Evolutionary conservation across 768 basidiomycete genomes (phyloP).

Genomic region (Tephrocybe sp.): DNA sequence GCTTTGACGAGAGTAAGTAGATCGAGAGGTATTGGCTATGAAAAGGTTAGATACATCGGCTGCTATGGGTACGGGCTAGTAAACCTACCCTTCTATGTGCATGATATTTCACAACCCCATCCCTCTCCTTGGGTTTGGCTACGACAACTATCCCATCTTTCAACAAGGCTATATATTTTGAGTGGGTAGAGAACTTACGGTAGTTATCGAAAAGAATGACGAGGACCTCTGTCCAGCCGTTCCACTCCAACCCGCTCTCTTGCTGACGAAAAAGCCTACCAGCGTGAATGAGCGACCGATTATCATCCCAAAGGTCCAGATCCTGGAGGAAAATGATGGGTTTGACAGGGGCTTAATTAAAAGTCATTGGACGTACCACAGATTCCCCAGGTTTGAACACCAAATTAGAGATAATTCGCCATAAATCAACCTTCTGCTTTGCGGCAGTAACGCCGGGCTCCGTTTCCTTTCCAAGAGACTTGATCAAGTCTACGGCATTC

Average conservation of each 20-base stretch:
- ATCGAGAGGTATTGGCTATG: conserved; percentile 88
- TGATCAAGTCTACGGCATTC: conserved; percentile 85
- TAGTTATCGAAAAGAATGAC: conserved; percentile 95
- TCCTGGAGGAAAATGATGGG: conserved; percentile 39
- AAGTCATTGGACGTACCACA: conserved; percentile 37
- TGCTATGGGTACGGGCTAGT: background rate
- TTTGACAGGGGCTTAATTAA: background rate
- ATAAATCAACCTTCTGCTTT: conserved; percentile 86
- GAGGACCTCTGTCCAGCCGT: conserved; percentile 85
- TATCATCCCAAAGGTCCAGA: conserved; percentile 84
- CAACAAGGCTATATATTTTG: conserved; percentile 5
- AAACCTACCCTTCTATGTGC: conserved; percentile 71
- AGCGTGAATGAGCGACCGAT: conserved; percentile 78
- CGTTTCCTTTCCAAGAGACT: conserved; percentile 79
- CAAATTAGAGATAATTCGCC: conserved; percentile 77
- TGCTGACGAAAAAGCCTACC: conserved; percentile 84
- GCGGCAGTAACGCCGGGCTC: conserved; percentile 84
- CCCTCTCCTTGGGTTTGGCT: conserved; percentile 79
- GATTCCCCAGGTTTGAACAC: conserved; percentile 76
- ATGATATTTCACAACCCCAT: conserved; percentile 70
- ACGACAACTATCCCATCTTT: conserved; percentile 64
- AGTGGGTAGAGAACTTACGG: conserved; percentile 41
- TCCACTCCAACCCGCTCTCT: conserved; percentile 85
- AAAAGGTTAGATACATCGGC: conserved; percentile 2
- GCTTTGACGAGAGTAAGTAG: conserved; percentile 82